Base-by-base conservation (phyloP, 2,329 filamentous ascomycete genomes). In the Byssothecium circinans region DNA sequence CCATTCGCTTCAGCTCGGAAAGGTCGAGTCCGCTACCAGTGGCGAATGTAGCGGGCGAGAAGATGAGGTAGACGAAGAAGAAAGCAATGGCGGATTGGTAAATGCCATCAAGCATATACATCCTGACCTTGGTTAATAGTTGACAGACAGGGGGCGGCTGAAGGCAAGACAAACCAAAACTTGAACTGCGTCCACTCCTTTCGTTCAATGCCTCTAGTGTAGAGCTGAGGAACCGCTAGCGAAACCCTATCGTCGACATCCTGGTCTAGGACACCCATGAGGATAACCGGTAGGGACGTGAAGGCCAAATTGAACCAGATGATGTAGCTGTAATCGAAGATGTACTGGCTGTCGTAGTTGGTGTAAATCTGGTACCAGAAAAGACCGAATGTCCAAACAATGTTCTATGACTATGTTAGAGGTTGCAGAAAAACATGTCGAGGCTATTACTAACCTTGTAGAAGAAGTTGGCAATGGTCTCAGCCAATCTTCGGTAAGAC, bases 281-380 rank as follows among this genome's bases (percentile, higher is more conserved):
- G 83, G 58, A 94, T 91, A 52, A 97, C 89, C 2, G 94, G 91
- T 17, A 99, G 74, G 14, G 94, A 99, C 5, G 94, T 99, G 73
- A 99, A 99, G 48, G 91, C 88, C 69, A 99, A 78, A 75, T 97
- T 97, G 80, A 95, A 96, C 68, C 97, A 81, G 54, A 97, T 80
- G 63, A 99, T 96, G 74, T 97, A 99, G 32, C 90, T 95, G 77
- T 96, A 96, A 72, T 99, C 94, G 75, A 95, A 96, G 43, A 96
- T 84, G 69, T 96, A 97, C 37, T 92, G 92, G 71, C 92, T 91
- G 75, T 99, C 94, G 70, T 95, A 96, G 74, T 95, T 87, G 78
- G 88, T 90, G 74, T 88, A 99, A 45, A 96, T 89, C 69, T 95
- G 91, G 73, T 89, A 99, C 92, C 92, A 97, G 80, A 97, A 96